phyloP scores from a whole-genome alignment of 176 grass and related monocot genomes.

The Oryza coarctata region DNA sequence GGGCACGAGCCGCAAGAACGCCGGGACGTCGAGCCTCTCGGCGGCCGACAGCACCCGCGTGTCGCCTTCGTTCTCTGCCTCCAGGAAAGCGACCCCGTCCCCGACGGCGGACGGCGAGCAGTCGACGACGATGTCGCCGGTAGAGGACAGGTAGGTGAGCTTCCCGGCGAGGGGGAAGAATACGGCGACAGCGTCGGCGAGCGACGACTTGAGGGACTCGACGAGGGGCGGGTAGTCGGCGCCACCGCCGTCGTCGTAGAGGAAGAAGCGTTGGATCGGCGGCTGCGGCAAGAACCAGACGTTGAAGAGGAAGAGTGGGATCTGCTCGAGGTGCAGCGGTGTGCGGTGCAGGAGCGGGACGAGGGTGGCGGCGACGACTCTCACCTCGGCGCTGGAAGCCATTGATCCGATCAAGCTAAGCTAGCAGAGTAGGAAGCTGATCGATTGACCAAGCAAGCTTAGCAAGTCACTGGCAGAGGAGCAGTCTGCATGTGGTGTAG shows the following conservation, averaged over 20 bases:
- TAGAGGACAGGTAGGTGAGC: not conserved
- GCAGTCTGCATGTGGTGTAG: no score
- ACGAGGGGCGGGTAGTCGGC: not conserved
- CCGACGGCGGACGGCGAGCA: slow-evolving; percentile 1
- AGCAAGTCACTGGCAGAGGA: no score
- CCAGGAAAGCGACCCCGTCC: slow-evolving; percentile 17
- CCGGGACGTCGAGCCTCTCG: slow-evolving; percentile 24
- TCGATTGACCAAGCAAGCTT: not conserved
- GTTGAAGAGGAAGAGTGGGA: not conserved
- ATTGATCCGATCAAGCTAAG: not conserved
- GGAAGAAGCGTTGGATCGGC: not conserved
- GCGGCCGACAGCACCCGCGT: not conserved
- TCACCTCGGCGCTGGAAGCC: not conserved
- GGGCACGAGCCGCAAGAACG: slow-evolving; percentile 39
- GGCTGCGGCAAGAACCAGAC: not conserved
- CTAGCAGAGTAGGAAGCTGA: not conserved
- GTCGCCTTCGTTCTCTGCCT: slow-evolving; percentile 37
- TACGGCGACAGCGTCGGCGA: not conserved
- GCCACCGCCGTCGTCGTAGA: not conserved
- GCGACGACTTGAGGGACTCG: slow-evolving; percentile 1
- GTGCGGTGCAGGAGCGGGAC: not conserved
- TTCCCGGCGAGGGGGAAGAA: slow-evolving; percentile 16
- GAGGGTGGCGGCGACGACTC: not conserved
- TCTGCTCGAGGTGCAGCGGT: not conserved
- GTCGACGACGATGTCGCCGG: slow-evolving; percentile 26